Evolutionary conservation across 495 filamentous ascomycete species (phyloP), one percentile per base, ranked within the genome.

Genomic region (Podospora appendiculata): DNA sequence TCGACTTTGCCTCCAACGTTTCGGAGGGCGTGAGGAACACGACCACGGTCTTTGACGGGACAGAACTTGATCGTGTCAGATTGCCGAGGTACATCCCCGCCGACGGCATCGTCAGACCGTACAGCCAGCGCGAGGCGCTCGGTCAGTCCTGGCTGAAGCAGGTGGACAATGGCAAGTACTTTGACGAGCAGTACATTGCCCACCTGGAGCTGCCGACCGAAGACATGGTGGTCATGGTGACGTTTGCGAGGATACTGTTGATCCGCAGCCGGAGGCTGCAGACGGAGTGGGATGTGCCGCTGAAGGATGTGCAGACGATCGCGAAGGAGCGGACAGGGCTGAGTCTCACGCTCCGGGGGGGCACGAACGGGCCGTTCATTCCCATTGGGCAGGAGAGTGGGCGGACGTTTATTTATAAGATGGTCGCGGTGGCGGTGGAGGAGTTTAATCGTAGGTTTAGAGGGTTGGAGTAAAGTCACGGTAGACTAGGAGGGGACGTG

Each of bases 61-160:
- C 94, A 45, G 93, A 93, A 40, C 83, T 98, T 6, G 93, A 98
- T 57, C 88, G 94, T 50, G 90, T 97, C 14, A 87, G 93, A 33
- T 76, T 96, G 19, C 86, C 93, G 6, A 85, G 93, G 41, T 95
- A 95, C 71, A 88, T 98, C 52, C 88, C 88, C 16, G 79, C 83
- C 38, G 93, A 97, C 64, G 93, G 91, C 35, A 87, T 97, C 52
- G 90, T 98, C 16, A 85, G 93, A 6, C 94, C 93, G 6, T 98
- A 96, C 75, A 89, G 83, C 12, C 91, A 97, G 67, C 88, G 93
- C 13, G 93, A 98, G 74, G 90, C 93, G 1, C 82, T 98, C 12
- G 93, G 93, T 8, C 93, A 98, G 68, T 95, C 91, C 74, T 98
- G 93, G 93, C 83, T 98, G 58, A 98, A 98, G 75, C 95, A 95